Percentiles rank a stretch among this genome's conserved stretches.
Evolutionary conservation across 2,329 filamentous ascomycete genomes (phyloP).

Genomic region (Pestalotiopsis sp.): DNA sequence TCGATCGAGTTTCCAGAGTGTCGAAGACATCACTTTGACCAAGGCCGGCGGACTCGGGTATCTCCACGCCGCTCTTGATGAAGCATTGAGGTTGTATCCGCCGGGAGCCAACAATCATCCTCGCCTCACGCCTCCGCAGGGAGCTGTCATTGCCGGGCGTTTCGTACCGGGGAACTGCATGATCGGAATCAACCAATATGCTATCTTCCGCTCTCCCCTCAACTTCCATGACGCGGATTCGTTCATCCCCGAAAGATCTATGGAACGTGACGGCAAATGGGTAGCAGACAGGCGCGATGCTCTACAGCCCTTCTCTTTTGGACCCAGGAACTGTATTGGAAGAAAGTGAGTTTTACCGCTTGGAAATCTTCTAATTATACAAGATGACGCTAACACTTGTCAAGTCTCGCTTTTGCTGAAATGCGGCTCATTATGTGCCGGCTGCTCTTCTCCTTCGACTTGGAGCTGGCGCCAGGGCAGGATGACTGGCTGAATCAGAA

Average conservation of each 20-base stretch:
- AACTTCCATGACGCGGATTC: conserved; percentile 2
- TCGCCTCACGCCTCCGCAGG: conserved; percentile 19
- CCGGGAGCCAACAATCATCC: conserved; percentile 23
- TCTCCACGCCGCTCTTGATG: conserved; percentile 42
- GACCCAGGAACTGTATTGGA: conserved; percentile 12
- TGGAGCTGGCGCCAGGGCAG: not conserved
- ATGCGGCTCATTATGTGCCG: not conserved
- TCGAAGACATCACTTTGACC: conserved; percentile 39
- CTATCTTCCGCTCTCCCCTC: conserved; percentile 26
- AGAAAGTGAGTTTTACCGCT: not conserved
- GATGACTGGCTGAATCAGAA: conserved; percentile 4
- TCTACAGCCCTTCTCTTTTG: conserved; percentile 12
- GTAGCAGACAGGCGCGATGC: conserved; percentile 3
- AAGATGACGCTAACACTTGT: not conserved
- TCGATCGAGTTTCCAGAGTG: conserved; percentile 34
- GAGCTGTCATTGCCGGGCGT: conserved; percentile 20
- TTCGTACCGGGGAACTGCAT: conserved; percentile 27
- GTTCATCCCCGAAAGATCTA: conserved; percentile 13
- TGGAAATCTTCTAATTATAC: not conserved
- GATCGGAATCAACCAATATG: conserved; percentile 32
- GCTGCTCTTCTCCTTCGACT: not conserved
- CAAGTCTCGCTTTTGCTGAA: not conserved
- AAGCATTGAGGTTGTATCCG: conserved; percentile 43
- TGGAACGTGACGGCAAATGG: not conserved
- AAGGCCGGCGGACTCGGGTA: conserved; percentile 35